phyloP scores from a whole-genome alignment of 257 asterid species.

The Penstemon newberryi region DNA sequence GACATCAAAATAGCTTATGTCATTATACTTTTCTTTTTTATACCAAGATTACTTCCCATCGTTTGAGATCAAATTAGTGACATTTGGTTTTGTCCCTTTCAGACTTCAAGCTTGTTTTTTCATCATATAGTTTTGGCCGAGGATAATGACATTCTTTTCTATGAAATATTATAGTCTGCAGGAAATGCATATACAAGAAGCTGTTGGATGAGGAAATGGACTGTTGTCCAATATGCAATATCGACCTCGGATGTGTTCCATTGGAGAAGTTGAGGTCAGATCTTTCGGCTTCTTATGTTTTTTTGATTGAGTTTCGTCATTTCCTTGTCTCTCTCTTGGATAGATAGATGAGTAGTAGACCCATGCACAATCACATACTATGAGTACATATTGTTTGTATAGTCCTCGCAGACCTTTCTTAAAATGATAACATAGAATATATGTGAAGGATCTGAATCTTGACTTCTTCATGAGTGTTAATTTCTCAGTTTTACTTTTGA shows the following conservation, averaged over 20 bases:
- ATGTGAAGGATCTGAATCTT: slow-evolving; percentile 1
- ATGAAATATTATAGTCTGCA: slow-evolving; percentile 46
- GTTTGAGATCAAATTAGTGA: not conserved
- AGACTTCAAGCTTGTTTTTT: not conserved
- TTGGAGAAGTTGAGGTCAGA: slow-evolving; percentile 64
- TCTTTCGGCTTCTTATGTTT: slow-evolving; percentile 18
- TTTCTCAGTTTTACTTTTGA: not conserved
- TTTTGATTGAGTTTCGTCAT: not conserved
- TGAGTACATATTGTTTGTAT: slow-evolving; percentile 1
- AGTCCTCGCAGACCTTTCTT: slow-evolving; percentile 13
- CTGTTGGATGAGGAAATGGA: slow-evolving; percentile 45
- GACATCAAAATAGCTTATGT: not conserved
- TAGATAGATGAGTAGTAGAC: not conserved
- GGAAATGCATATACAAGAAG: slow-evolving; percentile 55
- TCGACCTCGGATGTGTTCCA: slow-evolving; percentile 57
- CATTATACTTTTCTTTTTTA: not conserved
- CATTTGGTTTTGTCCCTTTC: slow-evolving; percentile 10
- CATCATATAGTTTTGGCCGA: not conserved
- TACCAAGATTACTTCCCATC: not conserved
- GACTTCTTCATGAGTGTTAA: not conserved
- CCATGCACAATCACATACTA: slow-evolving; percentile 13
- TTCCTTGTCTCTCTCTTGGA: not conserved
- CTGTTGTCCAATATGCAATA: slow-evolving; percentile 55
- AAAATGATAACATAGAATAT: slow-evolving; percentile 7
- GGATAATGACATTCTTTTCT: slow-evolving; percentile 23